These are phyloP conservation scores for Trichoderma harzianum DNA, from an alignment of 2,329 filamentous ascomycete genomes.

Conservation along the genomic window DNA sequence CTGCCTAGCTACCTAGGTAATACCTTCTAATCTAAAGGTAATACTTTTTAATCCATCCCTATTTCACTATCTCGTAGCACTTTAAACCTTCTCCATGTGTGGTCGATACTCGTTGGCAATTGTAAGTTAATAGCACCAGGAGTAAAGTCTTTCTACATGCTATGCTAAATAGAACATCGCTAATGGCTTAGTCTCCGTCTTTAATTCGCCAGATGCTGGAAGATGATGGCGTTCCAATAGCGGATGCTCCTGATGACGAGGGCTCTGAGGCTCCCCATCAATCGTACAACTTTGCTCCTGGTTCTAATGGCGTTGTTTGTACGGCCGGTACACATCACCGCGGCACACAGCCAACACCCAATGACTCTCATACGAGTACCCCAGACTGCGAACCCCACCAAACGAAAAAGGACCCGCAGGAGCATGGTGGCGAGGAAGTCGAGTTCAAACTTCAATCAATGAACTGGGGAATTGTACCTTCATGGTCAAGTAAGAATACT, in stretches of 20 bases:
- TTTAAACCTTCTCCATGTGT: conserved; percentile 31
- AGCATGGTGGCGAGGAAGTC: conserved; percentile 27
- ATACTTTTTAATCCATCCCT: too few relatives aligned
- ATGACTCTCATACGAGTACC: conserved; percentile 11
- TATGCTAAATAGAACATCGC: neutral
- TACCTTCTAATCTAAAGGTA: too few relatives aligned
- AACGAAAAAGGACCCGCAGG: neutral
- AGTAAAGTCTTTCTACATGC: neutral
- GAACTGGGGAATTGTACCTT: conserved; percentile 94
- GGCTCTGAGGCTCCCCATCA: conserved; percentile 59
- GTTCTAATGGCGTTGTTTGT: conserved; percentile 81
- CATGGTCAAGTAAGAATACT: conserved; percentile 83
- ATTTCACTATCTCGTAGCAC: neutral
- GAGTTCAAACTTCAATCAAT: conserved; percentile 85
- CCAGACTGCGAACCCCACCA: conserved; percentile 11
- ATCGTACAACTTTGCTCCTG: conserved; percentile 90
- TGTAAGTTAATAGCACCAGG: conserved; percentile 24
- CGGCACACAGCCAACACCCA: conserved; percentile 45
- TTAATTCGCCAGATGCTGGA: conserved; percentile 72
- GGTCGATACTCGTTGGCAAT: conserved; percentile 37
- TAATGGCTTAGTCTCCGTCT: conserved; percentile 44
- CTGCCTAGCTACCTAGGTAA: too few relatives aligned
- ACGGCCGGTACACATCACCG: conserved; percentile 66
- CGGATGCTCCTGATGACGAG: conserved; percentile 69
- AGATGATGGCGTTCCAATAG: conserved; percentile 69